Evolutionary conservation across 352 stramenopile species (phyloP).

Genomic region (Phytophthora pseudosyringae): DNA sequence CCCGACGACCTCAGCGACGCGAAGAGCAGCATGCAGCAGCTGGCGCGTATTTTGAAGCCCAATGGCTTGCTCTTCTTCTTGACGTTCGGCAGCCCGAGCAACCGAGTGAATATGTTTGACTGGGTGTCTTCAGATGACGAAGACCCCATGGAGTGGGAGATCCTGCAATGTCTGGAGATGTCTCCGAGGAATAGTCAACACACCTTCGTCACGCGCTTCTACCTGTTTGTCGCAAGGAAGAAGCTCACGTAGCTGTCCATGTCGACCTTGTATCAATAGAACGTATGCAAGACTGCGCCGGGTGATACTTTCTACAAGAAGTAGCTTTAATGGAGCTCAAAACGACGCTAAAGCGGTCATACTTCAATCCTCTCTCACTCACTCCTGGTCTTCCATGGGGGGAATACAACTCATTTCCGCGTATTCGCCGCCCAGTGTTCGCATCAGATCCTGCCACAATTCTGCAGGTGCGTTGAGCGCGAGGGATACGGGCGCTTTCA

Average conservation of each 20-base stretch:
- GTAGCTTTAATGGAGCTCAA: slow-evolving; percentile 23
- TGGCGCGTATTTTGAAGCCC: slow-evolving; percentile 48
- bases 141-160: slow-evolving; percentile 47
- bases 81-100: slow-evolving; percentile 57
- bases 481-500: slow-evolving; percentile 74
- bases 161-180: slow-evolving; percentile 64
- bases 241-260: slow-evolving; percentile 28
- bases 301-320: slow-evolving; percentile 23
- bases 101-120: slow-evolving; percentile 61
- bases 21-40: slow-evolving; percentile 45
- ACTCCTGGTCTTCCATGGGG: slow-evolving; percentile 52
- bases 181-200: slow-evolving; percentile 36
- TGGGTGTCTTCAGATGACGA: slow-evolving; percentile 30
- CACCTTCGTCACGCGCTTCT: slow-evolving; percentile 54
- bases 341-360: not conserved
- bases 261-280: slow-evolving; percentile 29
- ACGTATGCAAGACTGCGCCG: slow-evolving; percentile 14
- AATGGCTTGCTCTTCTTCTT: slow-evolving; percentile 51
- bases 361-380: slow-evolving; percentile 8
- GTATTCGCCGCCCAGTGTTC: slow-evolving; percentile 71
- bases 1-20: slow-evolving; percentile 47
- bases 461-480: slow-evolving; percentile 69
- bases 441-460: slow-evolving; percentile 79
- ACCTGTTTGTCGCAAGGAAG: slow-evolving; percentile 59
- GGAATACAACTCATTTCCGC: slow-evolving; percentile 75